Percentiles rank a stretch among this genome's conserved stretches.
Evolutionary conservation across 805 yeast species (phyloP).

Genomic region (Wickerhamiella alocasiicola): DNA sequence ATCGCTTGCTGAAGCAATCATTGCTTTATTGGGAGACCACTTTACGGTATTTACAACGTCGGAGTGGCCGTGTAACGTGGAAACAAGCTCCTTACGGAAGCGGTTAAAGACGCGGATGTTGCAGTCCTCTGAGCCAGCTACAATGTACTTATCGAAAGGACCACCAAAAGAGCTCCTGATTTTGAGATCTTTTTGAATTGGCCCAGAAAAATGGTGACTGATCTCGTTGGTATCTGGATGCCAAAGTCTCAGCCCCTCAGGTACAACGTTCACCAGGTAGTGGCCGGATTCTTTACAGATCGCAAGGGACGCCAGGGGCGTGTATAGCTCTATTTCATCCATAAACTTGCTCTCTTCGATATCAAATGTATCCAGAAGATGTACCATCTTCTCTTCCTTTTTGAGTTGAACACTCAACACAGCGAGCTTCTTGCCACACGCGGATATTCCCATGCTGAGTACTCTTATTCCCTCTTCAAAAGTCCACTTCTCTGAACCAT

Average conservation of each 20-base stretch:
- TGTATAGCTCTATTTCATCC: neutral
- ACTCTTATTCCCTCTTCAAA: constrained; percentile 33
- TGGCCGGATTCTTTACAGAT: neutral
- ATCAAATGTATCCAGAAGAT: constrained; percentile 4
- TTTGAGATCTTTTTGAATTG: constrained; percentile 46
- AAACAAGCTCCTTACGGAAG: constrained; percentile 52
- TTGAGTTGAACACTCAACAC: constrained; percentile 6
- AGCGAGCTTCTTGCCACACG: constrained; percentile 39
- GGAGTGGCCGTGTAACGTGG: constrained; percentile 48
- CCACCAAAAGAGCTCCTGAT: constrained; percentile 72
- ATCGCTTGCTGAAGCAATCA: constrained; percentile 80
- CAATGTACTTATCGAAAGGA: constrained; percentile 50
- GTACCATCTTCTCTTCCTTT: neutral
- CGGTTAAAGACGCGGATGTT: constrained; percentile 68
- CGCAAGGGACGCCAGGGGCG: constrained; percentile 8
- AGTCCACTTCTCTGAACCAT: constrained; percentile 25
- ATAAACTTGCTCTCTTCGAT: neutral
- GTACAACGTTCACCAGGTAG: constrained; percentile 2
- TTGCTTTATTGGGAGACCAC: constrained; percentile 44
- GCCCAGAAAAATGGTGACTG: constrained; percentile 10
- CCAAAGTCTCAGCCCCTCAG: constrained; percentile 2
- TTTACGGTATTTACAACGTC: constrained; percentile 66
- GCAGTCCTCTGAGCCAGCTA: constrained; percentile 81
- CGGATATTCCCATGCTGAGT: constrained; percentile 55
- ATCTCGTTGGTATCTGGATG: neutral